phyloP scores from a whole-genome alignment of 805 yeast genomes.

The Wickerhamomyces bisporus region DNA sequence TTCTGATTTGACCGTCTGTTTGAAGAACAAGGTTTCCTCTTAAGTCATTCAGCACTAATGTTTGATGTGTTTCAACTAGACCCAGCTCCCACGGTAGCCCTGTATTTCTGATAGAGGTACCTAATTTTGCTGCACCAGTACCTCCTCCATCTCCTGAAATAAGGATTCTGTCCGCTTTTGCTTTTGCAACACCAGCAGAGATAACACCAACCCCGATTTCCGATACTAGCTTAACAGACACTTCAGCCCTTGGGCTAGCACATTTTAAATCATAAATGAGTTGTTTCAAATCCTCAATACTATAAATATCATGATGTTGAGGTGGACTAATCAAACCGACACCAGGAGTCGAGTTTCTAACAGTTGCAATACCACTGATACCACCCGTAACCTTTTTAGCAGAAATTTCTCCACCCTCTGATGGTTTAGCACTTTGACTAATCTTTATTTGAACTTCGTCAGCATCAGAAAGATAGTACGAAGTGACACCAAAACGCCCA shows the following conservation, averaged over 20 bases:
- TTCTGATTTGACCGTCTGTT: conserved; percentile 97
- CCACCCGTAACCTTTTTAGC: conserved; percentile 66
- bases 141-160: conserved; percentile 99
- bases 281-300: conserved; percentile 96
- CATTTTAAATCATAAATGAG: conserved; percentile 94
- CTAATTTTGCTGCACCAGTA: conserved; percentile 92
- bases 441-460: conserved; percentile 96
- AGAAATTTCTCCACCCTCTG: conserved; percentile 92
- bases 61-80: conserved; percentile 96
- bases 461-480: conserved; percentile 89
- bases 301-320: conserved; percentile 97
- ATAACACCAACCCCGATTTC: conserved; percentile 99
- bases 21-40: conserved; percentile 94
- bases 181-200: conserved; percentile 99
- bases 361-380: conserved; percentile 87
- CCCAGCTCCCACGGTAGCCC: conserved; percentile 99
- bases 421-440: conserved; percentile 99
- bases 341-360: conserved; percentile 94
- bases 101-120: conserved; percentile 95
- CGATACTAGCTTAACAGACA: conserved; percentile 92
- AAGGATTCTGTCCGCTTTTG: conserved; percentile 94
- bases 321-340: conserved; percentile 98
- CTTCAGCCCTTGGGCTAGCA: conserved; percentile 94
- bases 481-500: conserved; percentile 97
- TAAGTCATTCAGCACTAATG: conserved; percentile 89